Conservation (phyloP, 192 early-diverging fungal genomes). For the Backusella westeae region DNA sequence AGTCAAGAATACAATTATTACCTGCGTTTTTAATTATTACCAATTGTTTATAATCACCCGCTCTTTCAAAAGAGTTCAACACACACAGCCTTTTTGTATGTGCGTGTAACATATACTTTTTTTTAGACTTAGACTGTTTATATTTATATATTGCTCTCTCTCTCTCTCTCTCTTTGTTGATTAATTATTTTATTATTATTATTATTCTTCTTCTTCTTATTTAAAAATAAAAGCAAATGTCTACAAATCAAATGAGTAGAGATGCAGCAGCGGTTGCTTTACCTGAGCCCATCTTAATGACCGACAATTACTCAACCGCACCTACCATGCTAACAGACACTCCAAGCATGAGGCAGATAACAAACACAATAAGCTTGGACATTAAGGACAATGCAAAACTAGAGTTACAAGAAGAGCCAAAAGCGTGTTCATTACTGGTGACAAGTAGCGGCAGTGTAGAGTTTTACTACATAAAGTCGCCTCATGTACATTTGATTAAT, state of each 20-base stretch:
- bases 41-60: background rate
- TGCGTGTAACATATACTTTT: background rate
- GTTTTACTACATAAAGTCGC: background rate
- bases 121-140: background rate
- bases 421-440: background rate
- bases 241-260: background rate
- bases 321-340: conserved; percentile 3
- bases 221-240: background rate
- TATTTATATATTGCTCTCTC: background rate
- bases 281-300: conserved; percentile 6
- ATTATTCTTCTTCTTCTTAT: background rate
- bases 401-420: background rate
- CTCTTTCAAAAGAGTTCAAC: background rate
- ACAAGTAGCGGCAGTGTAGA: too few species aligned
- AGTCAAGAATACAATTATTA: background rate
- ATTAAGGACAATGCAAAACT: background rate
- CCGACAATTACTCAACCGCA: conserved; percentile 3
- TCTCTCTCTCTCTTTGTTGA: background rate
- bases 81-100: background rate
- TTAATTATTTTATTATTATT: background rate
- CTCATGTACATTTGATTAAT: background rate
- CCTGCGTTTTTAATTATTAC: background rate
- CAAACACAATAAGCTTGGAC: background rate
- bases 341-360: background rate
- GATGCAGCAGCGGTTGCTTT: background rate